These are phyloP conservation scores for Epichloe typhina DNA, from an alignment of 2,329 filamentous ascomycete species.

Conservation along the genomic window DNA sequence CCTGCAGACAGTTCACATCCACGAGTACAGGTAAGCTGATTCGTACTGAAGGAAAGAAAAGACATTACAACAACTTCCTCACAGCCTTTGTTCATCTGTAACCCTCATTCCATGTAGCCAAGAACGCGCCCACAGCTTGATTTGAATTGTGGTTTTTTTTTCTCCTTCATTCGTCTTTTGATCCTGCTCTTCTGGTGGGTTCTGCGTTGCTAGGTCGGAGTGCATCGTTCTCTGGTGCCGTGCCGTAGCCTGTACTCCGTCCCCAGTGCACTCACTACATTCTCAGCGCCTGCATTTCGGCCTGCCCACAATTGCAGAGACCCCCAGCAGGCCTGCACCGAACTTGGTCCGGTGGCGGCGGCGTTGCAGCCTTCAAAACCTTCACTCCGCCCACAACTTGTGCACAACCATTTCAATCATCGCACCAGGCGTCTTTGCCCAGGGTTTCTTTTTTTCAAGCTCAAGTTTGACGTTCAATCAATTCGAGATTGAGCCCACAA, in stretches of 20 bases:
- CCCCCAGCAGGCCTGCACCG: slow-evolving; percentile 6
- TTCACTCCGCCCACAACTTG: background rate
- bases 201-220: background rate
- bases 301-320: background rate
- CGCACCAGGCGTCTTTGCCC: background rate
- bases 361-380: slow-evolving; percentile 3
- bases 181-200: background rate
- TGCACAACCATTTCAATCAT: background rate
- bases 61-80: background rate
- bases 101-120: too few relatives aligned
- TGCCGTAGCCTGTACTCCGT: background rate
- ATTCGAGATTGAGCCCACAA: background rate
- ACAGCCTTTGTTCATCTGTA: background rate
- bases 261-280: background rate
- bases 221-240: background rate
- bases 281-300: background rate
- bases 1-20: background rate
- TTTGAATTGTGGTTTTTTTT: too few relatives aligned
- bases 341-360: slow-evolving; percentile 10
- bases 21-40: background rate
- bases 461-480: background rate
- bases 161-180: too few relatives aligned
- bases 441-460: background rate
- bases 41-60: background rate
- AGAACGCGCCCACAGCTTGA: background rate